Base-by-base conservation (phyloP, 2,329 filamentous ascomycete genomes). In the Pleomassaria siparia region DNA sequence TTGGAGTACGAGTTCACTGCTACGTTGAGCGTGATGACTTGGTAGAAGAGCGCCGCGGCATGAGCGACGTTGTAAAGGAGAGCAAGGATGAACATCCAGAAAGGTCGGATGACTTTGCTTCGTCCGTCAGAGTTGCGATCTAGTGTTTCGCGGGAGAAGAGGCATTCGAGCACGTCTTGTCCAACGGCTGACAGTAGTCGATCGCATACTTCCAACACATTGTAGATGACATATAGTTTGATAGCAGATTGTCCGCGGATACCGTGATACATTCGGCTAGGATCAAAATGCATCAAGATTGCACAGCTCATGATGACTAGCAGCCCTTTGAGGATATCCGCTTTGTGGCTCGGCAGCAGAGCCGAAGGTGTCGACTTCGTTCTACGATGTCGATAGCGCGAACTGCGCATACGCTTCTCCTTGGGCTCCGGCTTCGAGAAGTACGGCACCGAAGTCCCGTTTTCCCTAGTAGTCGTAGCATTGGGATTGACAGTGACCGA, bases 1-100 rank as follows among this genome's bases (percentile, higher is more conserved):
- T 99, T 99, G 0, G 91, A 96, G 71, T 99, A 99, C 0, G 92
- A 96, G 71, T 99, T 99, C 60, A 99, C 92, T 0, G 94, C 94
- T 3, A 99, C 95, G 55, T 99, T 99, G 44, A 99, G 81, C 0
- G 94, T 95, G 60, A 99, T 95, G 58, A 97, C 92, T 65, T 99
- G 94, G 69, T 96, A 97, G 72, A 99, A 97, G 0, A 99, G 77
- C 0, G 90, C 86, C 0, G 91, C 85, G 0, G 92, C 86, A 69
- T 99, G 94, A 3, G 88, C 76, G 36, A 95, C 87, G 47, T 92
- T 96, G 74, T 99, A 99, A 0, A 81, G 78, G 20, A 99, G 77
- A 0, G 92, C 88, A 15, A 97, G 80, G 5, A 91, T 57, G 61
- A 99, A 99, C 81, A 99, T 91, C 72, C 88, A 91, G 43, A 96